Conservation (phyloP, 108 stramenopile species). For the Cyclostephanos tholiformis region DNA sequence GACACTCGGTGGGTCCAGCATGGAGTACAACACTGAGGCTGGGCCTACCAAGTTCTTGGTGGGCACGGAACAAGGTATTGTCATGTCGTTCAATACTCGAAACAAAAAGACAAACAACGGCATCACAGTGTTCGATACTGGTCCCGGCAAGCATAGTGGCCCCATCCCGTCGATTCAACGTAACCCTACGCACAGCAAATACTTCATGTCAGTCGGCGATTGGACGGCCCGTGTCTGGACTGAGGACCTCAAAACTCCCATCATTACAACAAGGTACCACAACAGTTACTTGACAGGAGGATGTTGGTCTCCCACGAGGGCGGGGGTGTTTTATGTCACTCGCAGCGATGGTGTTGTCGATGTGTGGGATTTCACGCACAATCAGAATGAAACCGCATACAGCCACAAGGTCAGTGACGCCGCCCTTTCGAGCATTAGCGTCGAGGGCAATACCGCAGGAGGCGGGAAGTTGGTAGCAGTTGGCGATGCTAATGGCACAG, state of each 20-base stretch:
- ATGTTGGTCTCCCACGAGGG: conserved; percentile 88
- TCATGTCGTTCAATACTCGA: conserved; percentile 74
- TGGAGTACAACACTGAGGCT: conserved; percentile 90
- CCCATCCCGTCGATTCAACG: conserved; percentile 87
- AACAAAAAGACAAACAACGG: conserved; percentile 86
- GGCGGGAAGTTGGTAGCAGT: conserved; percentile 83
- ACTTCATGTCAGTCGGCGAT: conserved; percentile 90
- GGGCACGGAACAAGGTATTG: conserved; percentile 90
- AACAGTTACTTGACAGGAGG: conserved; percentile 76
- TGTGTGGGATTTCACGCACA: conserved; percentile 88
- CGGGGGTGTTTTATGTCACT: conserved; percentile 90
- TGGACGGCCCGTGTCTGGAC: conserved; percentile 89
- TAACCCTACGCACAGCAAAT: conserved; percentile 84
- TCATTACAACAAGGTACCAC: conserved; percentile 84
- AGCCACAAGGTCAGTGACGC: conserved; percentile 85
- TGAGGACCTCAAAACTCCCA: conserved; percentile 85
- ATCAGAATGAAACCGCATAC: conserved; percentile 87
- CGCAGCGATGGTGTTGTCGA: conserved; percentile 84
- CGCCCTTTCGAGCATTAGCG: conserved; percentile 69
- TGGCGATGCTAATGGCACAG: conserved; percentile 84
- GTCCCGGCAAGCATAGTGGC: conserved; percentile 84
- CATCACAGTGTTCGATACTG: conserved; percentile 77
- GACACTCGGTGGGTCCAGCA: conserved; percentile 74
- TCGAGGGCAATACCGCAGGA: conserved; percentile 65
- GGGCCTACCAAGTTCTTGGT: conserved; percentile 88